Base-by-base conservation (phyloP, 257 asterid genomes). In the Ajuga chamaepitys region DNA sequence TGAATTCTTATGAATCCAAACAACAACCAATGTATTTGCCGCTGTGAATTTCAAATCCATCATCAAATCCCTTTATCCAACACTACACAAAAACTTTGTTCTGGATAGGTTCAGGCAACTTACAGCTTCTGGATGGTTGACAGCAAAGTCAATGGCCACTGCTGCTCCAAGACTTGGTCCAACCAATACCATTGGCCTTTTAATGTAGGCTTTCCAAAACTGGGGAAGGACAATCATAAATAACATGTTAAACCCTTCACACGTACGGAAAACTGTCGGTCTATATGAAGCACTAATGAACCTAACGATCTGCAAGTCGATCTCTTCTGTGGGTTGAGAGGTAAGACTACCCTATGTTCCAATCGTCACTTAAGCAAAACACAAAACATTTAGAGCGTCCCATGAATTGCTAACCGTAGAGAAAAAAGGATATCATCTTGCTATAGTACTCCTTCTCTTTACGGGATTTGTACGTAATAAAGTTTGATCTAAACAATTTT, bases 81-180 rank as follows among this genome's bases (percentile, higher is more conserved):
- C 37, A 30, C 37, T 4, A 30, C 5, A 42, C 35, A 47, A 16
- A 52, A 52, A 20, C 11, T 8, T n/a, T 8, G 14, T 13, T 71
- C 52, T 4, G 58, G 3, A 48, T 20, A 64, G 68, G 70, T 58
- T 38, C 48, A 21, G 24, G 52, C 48, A 53, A 62, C 87, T 74
- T 77, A 89, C 98, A 64, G 91, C 89, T 80, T 89, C 89, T 17
- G 98, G 98, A 57, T 93, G 66, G 65, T 83, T 82, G 70, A 75
- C 72, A 41, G 59, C 79, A 62, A 93, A 87, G 73, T 93, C 97
- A 35, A 89, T 85, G 71, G 96, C 94, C 30, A 93, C 85, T 1
- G 98, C 96, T 44, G 96, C 92, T 73, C 97, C 98, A 40, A 93
- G 97, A 75, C 98, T 93, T 53, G 98, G 97, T 65, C 98, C 97